A percentile compares a stretch with the other conserved stretches of the same genome.
These are phyloP conservation scores for Moesziomyces parantarcticus DNA, from an alignment of 1,284 basidiomycete genomes.

Conservation along the genomic window DNA sequence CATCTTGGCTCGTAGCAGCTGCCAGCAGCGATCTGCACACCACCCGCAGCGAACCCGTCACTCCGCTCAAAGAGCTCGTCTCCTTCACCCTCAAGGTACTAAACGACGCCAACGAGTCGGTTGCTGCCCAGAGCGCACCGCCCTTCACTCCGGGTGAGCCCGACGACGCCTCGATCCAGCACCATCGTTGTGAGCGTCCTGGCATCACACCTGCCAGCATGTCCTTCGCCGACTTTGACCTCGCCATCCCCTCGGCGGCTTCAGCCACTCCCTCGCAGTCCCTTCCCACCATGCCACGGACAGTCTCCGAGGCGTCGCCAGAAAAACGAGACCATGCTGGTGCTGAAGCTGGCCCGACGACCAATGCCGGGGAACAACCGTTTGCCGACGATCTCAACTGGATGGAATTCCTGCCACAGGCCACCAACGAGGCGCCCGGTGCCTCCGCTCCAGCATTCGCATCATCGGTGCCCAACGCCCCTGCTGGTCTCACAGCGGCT, in stretches of 20 bases:
- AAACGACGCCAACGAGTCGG: conserved; percentile 35
- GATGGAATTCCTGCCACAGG: conserved; percentile 29
- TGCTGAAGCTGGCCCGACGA: conserved; percentile 2
- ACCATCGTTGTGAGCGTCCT: conserved; percentile 16
- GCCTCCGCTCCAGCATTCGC: conserved; percentile 4
- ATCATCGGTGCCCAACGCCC: neutral
- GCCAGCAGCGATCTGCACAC: conserved; percentile 16
- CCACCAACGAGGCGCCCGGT: conserved; percentile 2
- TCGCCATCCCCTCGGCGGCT: conserved; percentile 23
- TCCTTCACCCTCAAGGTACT: conserved; percentile 43
- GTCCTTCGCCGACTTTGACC: conserved; percentile 31
- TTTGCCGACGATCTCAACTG: conserved; percentile 32
- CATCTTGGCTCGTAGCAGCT: neutral
- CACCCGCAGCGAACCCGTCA: conserved; percentile 26
- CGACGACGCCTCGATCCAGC: conserved; percentile 20
- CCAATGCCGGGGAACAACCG: conserved; percentile 5
- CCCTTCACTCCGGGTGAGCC: conserved; percentile 29
- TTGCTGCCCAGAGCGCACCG: conserved; percentile 8
- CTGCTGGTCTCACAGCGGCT: neutral
- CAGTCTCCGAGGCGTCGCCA: conserved; percentile 14
- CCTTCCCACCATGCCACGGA: conserved; percentile 12
- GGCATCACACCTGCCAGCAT: conserved; percentile 35
- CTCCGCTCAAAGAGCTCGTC: conserved; percentile 44
- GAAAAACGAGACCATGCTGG: conserved; percentile 14
- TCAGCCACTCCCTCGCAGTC: conserved; percentile 17